phyloP scores from a whole-genome alignment of 176 grass and related monocot genomes.

The Secale cereale region DNA sequence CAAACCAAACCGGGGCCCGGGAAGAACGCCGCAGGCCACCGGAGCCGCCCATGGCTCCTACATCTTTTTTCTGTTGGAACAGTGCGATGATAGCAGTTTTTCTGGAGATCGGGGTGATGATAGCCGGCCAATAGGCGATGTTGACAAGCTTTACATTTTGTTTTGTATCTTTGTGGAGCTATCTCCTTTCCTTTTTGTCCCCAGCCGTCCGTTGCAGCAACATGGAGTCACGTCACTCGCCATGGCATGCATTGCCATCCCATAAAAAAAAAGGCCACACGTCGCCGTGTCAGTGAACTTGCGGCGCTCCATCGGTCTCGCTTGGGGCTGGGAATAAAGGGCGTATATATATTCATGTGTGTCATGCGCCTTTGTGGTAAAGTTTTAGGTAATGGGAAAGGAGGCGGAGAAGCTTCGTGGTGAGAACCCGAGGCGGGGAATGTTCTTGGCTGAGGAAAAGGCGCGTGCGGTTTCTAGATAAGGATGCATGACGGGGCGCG shows the following conservation, averaged over 20 bases:
- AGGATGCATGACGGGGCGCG: conserved; percentile 22
- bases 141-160: background rate
- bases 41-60: background rate
- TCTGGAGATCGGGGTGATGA: background rate
- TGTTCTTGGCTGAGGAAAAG: conserved; percentile 15
- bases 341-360: background rate
- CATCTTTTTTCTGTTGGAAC: conserved; percentile 8
- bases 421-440: background rate
- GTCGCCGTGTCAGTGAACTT: background rate
- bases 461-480: conserved; percentile 11
- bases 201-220: conserved; percentile 22
- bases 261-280: no score
- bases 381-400: background rate
- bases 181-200: background rate
- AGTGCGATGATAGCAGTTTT: background rate
- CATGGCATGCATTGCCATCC: no score
- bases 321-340: conserved; percentile 27
- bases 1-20: background rate
- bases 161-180: conserved; percentile 18
- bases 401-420: conserved; percentile 5
- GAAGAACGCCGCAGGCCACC: background rate
- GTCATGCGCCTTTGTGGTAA: background rate
- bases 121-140: background rate
- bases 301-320: conserved; percentile 13
- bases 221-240: background rate